These are phyloP conservation scores for Cercospora nicotianae DNA, from an alignment of 2,329 filamentous ascomycete genomes.

Conservation along the genomic window DNA sequence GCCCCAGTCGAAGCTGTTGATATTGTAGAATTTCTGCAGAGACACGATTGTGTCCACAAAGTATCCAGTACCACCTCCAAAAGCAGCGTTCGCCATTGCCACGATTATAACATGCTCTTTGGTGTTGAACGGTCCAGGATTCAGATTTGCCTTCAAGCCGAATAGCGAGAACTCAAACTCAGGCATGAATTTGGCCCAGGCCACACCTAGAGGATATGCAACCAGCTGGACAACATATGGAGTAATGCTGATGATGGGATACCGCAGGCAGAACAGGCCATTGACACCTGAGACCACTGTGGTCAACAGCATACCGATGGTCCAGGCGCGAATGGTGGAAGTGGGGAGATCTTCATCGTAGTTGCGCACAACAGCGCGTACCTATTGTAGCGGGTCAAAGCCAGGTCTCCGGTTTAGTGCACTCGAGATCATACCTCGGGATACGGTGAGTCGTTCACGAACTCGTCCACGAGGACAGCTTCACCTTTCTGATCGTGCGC, in stretches of 20 bases:
- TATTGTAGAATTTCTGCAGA: slow-evolving; percentile 71
- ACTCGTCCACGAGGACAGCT: slow-evolving; percentile 58
- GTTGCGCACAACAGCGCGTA: slow-evolving; percentile 63
- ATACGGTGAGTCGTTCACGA: slow-evolving; percentile 67
- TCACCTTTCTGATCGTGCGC: slow-evolving; percentile 58
- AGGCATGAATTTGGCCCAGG: slow-evolving; percentile 56
- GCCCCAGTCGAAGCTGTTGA: slow-evolving; percentile 62
- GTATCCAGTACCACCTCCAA: slow-evolving; percentile 36
- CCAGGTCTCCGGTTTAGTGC: no score
- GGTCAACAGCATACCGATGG: slow-evolving; percentile 60
- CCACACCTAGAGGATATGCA: slow-evolving; percentile 75
- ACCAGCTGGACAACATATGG: slow-evolving; percentile 83
- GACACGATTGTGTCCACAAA: slow-evolving; percentile 32
- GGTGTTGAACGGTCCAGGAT: slow-evolving; percentile 51
- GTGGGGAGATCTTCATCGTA: slow-evolving; percentile 64
- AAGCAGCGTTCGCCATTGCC: slow-evolving; percentile 53
- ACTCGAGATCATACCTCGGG: slow-evolving; percentile 57
- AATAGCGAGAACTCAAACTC: slow-evolving; percentile 57
- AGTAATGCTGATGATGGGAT: slow-evolving; percentile 84
- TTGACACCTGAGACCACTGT: slow-evolving; percentile 64
- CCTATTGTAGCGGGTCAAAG: slow-evolving; percentile 16
- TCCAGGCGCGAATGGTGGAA: slow-evolving; percentile 66
- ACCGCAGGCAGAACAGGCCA: slow-evolving; percentile 84
- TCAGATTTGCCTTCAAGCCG: slow-evolving; percentile 51
- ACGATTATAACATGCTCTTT: slow-evolving; percentile 36